Evolutionary conservation across 1,284 basidiomycete species (phyloP), one percentile per base, ranked within the genome.

Genomic region (Boletellus deceptivus): DNA sequence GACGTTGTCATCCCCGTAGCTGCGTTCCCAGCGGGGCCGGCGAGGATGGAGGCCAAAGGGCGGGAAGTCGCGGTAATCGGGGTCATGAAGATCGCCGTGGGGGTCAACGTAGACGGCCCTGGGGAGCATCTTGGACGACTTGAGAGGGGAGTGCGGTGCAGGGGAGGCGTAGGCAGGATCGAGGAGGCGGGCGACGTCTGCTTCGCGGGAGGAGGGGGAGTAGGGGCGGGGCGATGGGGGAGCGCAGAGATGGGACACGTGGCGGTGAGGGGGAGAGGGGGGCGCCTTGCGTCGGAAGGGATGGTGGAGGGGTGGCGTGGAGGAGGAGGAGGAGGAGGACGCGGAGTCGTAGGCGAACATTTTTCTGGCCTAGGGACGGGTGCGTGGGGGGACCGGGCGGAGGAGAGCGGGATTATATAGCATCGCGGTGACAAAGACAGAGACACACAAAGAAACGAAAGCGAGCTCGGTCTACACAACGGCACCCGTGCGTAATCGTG

Each of bases 61-160:
- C 41, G 75, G 83, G 59, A 86, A 85, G 67, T 82, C 75, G 55
- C 82, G 74, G 69, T 77, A 85, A 63, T 85, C 84, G 25, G 83
- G 84, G 64, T 85, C 83, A 63, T 85, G 83, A 17, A 84, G 70
- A 62, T 82, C 77, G 43, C 83, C 84, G 48, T 76, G 72, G 64
- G 72, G 71, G 71, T 85, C 83, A 54, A 83, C 74, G 60, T 83
- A 86, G 50, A 74, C 77, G 47, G 66, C 65, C 51, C 53, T 59
- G 45, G 61, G 58, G 34, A 51, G 49, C 37, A 68, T 59, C 42
- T 61, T 57, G 3, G 65, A 51, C 50, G 44, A 57, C 3, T 17
- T 16, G 25, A 67, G 64, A n/a, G 67, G 62, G 4, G 64, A 54
- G 40, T 53, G 53, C 0, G 69, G 59, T 0, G 59, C 60, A 2